Conservation (phyloP, 768 basidiomycete species). For the Termitomyces sp. region DNA sequence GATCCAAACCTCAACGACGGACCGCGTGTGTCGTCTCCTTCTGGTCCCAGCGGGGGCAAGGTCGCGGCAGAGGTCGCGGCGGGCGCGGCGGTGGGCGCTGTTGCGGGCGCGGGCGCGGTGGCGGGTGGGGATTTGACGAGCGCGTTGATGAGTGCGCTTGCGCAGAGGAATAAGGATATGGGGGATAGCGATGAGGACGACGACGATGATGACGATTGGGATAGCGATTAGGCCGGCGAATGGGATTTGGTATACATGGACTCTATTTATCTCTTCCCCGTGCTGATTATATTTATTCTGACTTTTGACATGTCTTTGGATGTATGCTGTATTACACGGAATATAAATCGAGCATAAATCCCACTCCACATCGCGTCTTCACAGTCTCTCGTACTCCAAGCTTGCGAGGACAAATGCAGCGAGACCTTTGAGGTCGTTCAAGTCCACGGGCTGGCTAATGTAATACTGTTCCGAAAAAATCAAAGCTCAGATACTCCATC, state of each 20-base stretch:
- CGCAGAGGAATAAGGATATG: slow-evolving; percentile 73
- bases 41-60: slow-evolving; percentile 17
- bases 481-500: background rate
- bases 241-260: background rate
- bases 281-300: background rate
- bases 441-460: slow-evolving; percentile 28
- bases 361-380: background rate
- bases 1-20: slow-evolving; percentile 5
- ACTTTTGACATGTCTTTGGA: background rate
- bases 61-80: slow-evolving; percentile 37
- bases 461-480: slow-evolving; percentile 36
- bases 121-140: slow-evolving; percentile 69
- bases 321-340: background rate
- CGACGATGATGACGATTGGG: slow-evolving; percentile 56
- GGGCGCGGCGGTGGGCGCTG: slow-evolving; percentile 27
- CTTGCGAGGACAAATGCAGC: slow-evolving; percentile 42
- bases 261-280: background rate
- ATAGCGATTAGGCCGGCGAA: slow-evolving; percentile 35
- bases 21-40: background rate
- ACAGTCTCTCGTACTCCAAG: slow-evolving; percentile 32
- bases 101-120: slow-evolving; percentile 24
- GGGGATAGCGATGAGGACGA: slow-evolving; percentile 23
- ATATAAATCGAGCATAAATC: background rate
- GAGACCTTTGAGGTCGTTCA: slow-evolving; percentile 43
- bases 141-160: slow-evolving; percentile 73